A percentile compares a stretch with the other conserved stretches of the same genome.
These are phyloP conservation scores for Lobulomyces angularis DNA, from an alignment of 192 early-diverging fungal genomes.

Conservation along the genomic window DNA sequence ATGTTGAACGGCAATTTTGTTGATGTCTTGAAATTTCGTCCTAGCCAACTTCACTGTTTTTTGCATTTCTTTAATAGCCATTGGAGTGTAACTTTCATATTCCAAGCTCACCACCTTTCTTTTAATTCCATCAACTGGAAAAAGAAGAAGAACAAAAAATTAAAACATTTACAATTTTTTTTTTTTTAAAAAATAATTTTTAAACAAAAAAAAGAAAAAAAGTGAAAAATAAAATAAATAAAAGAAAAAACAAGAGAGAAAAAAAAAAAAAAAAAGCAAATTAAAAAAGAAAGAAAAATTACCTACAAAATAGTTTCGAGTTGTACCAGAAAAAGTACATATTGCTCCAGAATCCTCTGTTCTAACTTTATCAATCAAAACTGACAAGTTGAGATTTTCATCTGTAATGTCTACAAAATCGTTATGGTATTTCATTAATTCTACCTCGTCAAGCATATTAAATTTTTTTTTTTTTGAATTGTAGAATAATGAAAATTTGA, in stretches of 20 bases:
- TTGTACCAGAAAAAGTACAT: slow-evolving; percentile 78
- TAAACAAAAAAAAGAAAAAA: neutral
- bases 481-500: too few species aligned
- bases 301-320: slow-evolving; percentile 72
- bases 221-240: neutral
- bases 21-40: slow-evolving; percentile 44
- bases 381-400: too few species aligned
- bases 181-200: neutral
- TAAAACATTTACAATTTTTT: neutral
- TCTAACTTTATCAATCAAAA: slow-evolving; percentile 29
- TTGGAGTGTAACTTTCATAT: slow-evolving; percentile 78
- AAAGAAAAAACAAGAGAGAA: neutral
- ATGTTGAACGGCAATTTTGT: slow-evolving; percentile 66
- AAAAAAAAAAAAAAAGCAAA: slow-evolving; percentile 1
- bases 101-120: slow-evolving; percentile 60
- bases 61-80: slow-evolving; percentile 66
- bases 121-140: slow-evolving; percentile 18
- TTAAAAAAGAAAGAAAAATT: slow-evolving; percentile 2
- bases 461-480: too few species aligned
- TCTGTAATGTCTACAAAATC: too few species aligned
- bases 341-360: slow-evolving; percentile 72
- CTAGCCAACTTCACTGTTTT: slow-evolving; percentile 52
- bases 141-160: neutral
- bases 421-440: too few species aligned
- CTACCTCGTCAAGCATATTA: too few species aligned